Conservation (phyloP, 441 rosid genomes). For the Populus hybrid region DNA sequence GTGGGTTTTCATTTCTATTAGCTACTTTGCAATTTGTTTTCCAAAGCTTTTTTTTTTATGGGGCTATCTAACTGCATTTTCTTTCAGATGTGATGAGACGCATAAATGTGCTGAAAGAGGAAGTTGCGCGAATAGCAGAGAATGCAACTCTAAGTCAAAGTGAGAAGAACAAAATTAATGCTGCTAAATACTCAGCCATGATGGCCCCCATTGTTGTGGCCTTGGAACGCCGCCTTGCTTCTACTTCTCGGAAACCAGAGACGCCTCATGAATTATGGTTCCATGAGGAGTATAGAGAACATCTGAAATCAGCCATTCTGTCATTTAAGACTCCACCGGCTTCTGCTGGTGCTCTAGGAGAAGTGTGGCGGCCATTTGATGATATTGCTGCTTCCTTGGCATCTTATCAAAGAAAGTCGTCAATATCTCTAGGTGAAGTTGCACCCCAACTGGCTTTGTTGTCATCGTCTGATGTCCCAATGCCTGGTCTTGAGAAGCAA, state of each 20-base stretch:
- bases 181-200: conserved; percentile 97
- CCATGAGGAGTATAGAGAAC: conserved; percentile 71
- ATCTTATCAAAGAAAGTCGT: conserved; percentile 84
- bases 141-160: conserved; percentile 82
- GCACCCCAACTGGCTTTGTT: conserved; percentile 88
- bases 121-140: conserved; percentile 88
- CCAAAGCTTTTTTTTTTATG: not conserved
- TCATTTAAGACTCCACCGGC: conserved; percentile 85
- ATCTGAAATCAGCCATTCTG: conserved; percentile 67
- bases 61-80: conserved; percentile 21
- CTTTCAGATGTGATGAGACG: conserved; percentile 91
- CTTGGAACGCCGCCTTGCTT: conserved; percentile 94
- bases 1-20: not conserved
- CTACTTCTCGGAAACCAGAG: conserved; percentile 92
- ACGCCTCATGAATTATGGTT: conserved; percentile 98
- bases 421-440: conserved; percentile 84
- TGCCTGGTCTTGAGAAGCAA: conserved; percentile 99
- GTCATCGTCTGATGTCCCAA: conserved; percentile 93
- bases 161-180: conserved; percentile 92
- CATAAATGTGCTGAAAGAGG: conserved; percentile 87
- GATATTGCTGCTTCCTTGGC: conserved; percentile 88
- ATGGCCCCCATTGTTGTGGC: conserved; percentile 97
- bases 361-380: conserved; percentile 93
- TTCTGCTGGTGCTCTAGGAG: conserved; percentile 76
- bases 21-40: not conserved